Evolutionary conservation across 345 rosid genomes (phyloP), one percentile per base, ranked within the genome.

Genomic region (Pelargonium nanum): DNA sequence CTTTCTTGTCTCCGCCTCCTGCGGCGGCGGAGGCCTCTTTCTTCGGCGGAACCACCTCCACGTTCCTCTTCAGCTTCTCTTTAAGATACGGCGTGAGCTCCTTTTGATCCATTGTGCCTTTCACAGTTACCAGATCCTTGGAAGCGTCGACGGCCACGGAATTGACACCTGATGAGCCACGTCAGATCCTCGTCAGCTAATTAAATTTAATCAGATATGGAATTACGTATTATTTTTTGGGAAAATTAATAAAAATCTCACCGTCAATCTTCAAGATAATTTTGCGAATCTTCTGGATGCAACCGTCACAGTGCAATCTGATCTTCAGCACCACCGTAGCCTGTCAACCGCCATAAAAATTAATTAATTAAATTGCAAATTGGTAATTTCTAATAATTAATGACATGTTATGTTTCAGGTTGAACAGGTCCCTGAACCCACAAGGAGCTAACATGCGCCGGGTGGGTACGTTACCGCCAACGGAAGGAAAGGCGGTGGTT

Each of bases 81-180:
- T 32, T 34, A 4, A 81, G 75, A 23, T 62, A 58, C 8, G 77
- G 69, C 1, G 4, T 65, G 6, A 81, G 58, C 21, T 60, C 70
- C 56, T 78, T 78, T 2, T 34, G 57, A 59, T 78, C 79, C 83
- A 75, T 74, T 7, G 79, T 75, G 6, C 83, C 83, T 23, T 54
- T 74, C 22, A 78, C 64, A 53, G 65, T 73, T 16, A 78, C 77
- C 4, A 73, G 50, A 23, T 81, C 79, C 59, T 78, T 76, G 4
- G 58, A 50, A 8, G 13, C 56, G 40, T 76, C 80, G 1, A 76
- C 53, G 2, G 65, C 22, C 22, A 81, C 76, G 25, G 58, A 56
- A 0, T 19, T 61, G 19, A 75, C 77, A 2, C 85, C 81, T 78
- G 77, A 20, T 53, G 3, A 44, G 22, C 28, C 30, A 52, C 48